Evolutionary conservation across 768 basidiomycete genomes (phyloP), one percentile per base, ranked within the genome.

Genomic region (Suillus alpinus): DNA sequence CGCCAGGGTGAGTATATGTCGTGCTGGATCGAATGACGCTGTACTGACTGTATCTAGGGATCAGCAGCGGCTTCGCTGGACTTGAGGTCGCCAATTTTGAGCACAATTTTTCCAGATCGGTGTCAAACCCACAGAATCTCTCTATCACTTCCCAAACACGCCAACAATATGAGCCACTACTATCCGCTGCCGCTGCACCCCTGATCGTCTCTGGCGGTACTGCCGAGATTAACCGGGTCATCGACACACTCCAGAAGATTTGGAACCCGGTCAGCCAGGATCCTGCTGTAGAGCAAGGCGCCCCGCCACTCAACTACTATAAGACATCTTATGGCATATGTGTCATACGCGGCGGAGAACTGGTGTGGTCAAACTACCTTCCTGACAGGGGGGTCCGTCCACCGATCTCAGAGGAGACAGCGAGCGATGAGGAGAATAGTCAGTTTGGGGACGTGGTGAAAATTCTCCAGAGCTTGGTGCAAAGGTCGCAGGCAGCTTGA

Each of bases 371-470:
- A 55, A 55, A 55, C 53, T 55, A 34, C 56, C 58, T 53, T 88
- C 56, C 87, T 89, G 75, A 79, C 81, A 69, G 88, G 88, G 84
- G 63, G 16, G 74, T 31, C 29, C 14, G 26, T 39, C 60, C 23
- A 49, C 43, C 82, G 10, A 55, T 23, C 7, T 85, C 84, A 65
- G 53, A 63, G 1, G 79, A 81, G 14, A 70, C 82, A 61, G 75
- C 86, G 13, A 84, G 84, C 29, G 80, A 78, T 13, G 85, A 86
- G 66, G 75, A 93, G 58, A 89, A 86, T 75, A 75, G 58, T n/a
- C 78, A 84, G 71, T 94, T 93, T 69, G 80, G 78, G 71, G 73
- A 86, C 18, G 92, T 89, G 2, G 84, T 92, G 1, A 82, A 81
- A 39, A 90, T 92, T 55, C 81, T 92, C 18, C 73, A 85, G 41